Conservation (phyloP, 352 stramenopile genomes). For the Globisporangium viniferum region DNA sequence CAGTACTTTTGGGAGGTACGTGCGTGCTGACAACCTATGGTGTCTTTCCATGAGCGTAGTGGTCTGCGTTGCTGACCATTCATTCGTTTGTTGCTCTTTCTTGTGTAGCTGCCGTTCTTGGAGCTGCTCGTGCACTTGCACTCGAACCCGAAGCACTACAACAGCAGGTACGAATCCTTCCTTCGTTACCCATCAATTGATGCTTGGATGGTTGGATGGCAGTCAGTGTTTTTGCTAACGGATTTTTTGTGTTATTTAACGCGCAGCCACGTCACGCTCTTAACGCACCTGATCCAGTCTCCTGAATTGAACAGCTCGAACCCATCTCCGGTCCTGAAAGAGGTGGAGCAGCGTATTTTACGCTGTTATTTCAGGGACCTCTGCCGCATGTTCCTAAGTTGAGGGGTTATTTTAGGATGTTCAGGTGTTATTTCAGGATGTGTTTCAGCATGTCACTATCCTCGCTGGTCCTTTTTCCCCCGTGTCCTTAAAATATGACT, state of each 20-base stretch:
- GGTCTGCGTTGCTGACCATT: neutral
- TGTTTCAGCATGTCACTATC: too few relatives aligned
- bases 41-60: neutral
- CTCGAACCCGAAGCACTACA: conserved; percentile 66
- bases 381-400: conserved; percentile 53
- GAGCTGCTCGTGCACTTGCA: conserved; percentile 79
- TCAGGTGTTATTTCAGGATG: too few relatives aligned
- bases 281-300: conserved; percentile 81
- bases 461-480: too few relatives aligned
- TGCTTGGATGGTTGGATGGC: neutral
- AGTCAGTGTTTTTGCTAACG: conserved; percentile 10
- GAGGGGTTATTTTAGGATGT: neutral
- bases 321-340: conserved; percentile 53
- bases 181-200: neutral
- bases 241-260: neutral
- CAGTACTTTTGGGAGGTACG: conserved; percentile 87
- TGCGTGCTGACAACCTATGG: neutral
- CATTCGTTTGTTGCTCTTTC: neutral
- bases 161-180: conserved; percentile 41
- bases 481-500: too few relatives aligned
- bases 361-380: conserved; percentile 81
- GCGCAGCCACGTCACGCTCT: conserved; percentile 58
- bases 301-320: conserved; percentile 82
- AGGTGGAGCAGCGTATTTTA: conserved; percentile 74
- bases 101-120: conserved; percentile 62